Evolutionary conservation across 2,329 filamentous ascomycete genomes (phyloP).

Genomic region (Botrytis sinoallii): DNA sequence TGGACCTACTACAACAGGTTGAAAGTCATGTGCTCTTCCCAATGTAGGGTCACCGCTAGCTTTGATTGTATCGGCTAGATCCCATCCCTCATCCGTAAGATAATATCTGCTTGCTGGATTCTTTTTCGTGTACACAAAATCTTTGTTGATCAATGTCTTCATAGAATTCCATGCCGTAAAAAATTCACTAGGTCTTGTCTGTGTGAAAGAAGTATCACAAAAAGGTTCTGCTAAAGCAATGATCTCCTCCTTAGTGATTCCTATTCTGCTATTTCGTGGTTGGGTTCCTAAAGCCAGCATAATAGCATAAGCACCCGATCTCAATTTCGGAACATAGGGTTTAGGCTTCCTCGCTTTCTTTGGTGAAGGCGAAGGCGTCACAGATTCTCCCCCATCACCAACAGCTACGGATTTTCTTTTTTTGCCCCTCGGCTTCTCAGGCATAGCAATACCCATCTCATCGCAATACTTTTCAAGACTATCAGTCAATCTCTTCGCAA

Average conservation of each 20-base stretch:
- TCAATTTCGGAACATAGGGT: constrained; percentile 66
- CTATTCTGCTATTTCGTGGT: constrained; percentile 51
- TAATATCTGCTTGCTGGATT: constrained; percentile 65
- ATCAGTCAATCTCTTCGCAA: constrained; percentile 67
- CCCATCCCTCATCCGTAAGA: constrained; percentile 75
- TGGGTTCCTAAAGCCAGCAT: constrained; percentile 63
- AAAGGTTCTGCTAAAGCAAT: constrained; percentile 68
- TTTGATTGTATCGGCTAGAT: constrained; percentile 64
- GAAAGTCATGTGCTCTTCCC: constrained; percentile 24
- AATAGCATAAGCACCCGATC: constrained; percentile 74
- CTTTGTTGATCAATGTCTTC: constrained; percentile 70
- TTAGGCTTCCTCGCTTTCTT: constrained; percentile 62
- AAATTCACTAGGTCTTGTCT: constrained; percentile 62
- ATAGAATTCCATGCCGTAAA: constrained; percentile 84
- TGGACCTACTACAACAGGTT: constrained; percentile 2
- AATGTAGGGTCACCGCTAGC: constrained; percentile 40
- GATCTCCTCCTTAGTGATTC: constrained; percentile 65
- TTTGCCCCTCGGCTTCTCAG: constrained; percentile 51
- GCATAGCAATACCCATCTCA: constrained; percentile 66
- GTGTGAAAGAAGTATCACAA: constrained; percentile 71
- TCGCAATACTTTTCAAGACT: constrained; percentile 58
- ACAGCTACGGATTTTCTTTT: constrained; percentile 18
- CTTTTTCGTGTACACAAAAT: constrained; percentile 69
- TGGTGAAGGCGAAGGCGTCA: constrained; percentile 30
- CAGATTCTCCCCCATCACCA: constrained; percentile 10